These are phyloP conservation scores for Monilinia polystroma DNA, from an alignment of 2,329 filamentous ascomycete species.

Conservation along the genomic window DNA sequence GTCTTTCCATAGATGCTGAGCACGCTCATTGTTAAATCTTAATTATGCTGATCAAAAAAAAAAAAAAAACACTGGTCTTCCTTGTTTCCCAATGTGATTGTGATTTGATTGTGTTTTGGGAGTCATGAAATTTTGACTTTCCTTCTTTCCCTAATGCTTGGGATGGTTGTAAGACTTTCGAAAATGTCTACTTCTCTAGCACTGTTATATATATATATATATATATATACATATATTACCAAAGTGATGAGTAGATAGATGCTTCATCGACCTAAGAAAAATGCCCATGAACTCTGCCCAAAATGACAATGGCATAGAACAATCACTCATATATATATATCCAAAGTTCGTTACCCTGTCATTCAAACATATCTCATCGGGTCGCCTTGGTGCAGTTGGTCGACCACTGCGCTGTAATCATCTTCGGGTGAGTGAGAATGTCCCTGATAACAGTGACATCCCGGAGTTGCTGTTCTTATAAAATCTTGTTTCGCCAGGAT, in stretches of 20 bases:
- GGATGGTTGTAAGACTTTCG: neutral
- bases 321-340: neutral
- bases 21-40: constrained; percentile 11
- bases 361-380: neutral
- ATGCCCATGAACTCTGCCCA: too few species aligned
- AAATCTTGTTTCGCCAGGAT: neutral
- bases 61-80: neutral
- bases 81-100: neutral
- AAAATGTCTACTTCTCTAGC: neutral
- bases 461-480: neutral
- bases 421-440: neutral
- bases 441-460: neutral
- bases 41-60: constrained; percentile 25
- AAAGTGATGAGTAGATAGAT: neutral
- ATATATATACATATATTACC: neutral
- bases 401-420: too few species aligned
- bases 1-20: constrained; percentile 19
- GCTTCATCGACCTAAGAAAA: neutral
- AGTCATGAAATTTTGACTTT: neutral
- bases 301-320: neutral
- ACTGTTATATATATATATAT: neutral
- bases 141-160: neutral
- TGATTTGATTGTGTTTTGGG: neutral
- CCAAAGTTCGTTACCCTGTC: neutral
- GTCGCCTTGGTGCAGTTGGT: too few species aligned